Base-by-base conservation (phyloP, 768 basidiomycete species). In the Calocera cornea region DNA sequence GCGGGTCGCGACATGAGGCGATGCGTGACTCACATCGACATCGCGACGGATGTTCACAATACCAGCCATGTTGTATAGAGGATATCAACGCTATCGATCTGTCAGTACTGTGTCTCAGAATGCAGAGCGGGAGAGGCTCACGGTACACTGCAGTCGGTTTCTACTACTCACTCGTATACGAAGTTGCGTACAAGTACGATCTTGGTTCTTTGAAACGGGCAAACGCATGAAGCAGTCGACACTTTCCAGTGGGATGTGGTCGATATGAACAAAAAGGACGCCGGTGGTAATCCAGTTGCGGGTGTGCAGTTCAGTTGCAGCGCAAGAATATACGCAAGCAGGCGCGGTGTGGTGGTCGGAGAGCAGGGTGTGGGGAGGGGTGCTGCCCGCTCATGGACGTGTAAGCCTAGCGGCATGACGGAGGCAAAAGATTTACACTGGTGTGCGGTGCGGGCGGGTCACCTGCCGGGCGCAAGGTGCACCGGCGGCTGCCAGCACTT, bases 1-100 rank as follows among this genome's bases (percentile, higher is more conserved):
- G 22, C n/a, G 47, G 2, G 41, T 22, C n/a, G 27, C 14, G 1
- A 64, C 34, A 31, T 16, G 12, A 36, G 50, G 44, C 34, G 33
- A 17, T 36, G 64, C 22, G 41, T 16, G 17, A 72, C 74, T 69
- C 64, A 74, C 75, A 80, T 93, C 90, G 81, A 95, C 91, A 80
- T 95, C 92, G 73, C 92, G 90, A 79, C 92, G 89, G 75, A 95
- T 89, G 81, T 95, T 95, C 67, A 95, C 92, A 76, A 87, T 82
- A 78, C 85, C 86, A 77, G 92, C 90, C 91, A 93, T 95, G 76
- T 75, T 92, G 88, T 85, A 83, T 80, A 78, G 70, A 72, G 31
- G 31, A 10, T 60, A 27, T 60, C 31, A 60, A 60, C 54, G 54
- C 54, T 60, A 22, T 60, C 36, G 7, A 19, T 33, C 2, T 29